phyloP scores from a whole-genome alignment of 805 yeast species.

The Diddensiella santjacobensis region DNA sequence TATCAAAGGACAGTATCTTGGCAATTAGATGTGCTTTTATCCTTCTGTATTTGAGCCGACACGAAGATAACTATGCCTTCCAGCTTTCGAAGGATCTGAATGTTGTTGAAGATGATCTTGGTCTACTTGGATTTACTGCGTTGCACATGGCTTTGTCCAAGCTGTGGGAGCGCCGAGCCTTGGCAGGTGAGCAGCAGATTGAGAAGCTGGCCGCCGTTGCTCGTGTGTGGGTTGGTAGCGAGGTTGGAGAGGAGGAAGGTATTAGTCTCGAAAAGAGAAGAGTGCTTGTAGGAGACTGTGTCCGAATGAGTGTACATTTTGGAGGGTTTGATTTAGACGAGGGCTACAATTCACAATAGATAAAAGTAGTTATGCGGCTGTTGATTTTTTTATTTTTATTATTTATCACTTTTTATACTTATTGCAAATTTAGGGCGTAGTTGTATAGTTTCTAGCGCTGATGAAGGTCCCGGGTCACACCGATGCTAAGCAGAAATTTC shows the following conservation, averaged over 20 bases:
- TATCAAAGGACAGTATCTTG: slow-evolving; percentile 25
- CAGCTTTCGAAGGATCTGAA: slow-evolving; percentile 15
- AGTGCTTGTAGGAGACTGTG: slow-evolving; percentile 31
- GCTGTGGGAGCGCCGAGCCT: slow-evolving; percentile 17
- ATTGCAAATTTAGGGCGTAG: too few relatives aligned
- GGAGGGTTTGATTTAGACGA: slow-evolving; percentile 32
- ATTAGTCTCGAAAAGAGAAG: slow-evolving; percentile 28
- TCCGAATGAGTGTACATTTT: slow-evolving; percentile 28
- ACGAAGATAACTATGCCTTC: slow-evolving; percentile 15
- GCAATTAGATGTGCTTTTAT: slow-evolving; percentile 29
- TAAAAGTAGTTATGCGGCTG: neutral
- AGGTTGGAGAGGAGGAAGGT: slow-evolving; percentile 29
- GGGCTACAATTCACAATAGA: slow-evolving; percentile 21
- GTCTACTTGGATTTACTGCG: slow-evolving; percentile 33
- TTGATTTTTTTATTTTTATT: neutral
- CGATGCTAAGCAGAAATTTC: too few relatives aligned
- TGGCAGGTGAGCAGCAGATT: slow-evolving; percentile 16
- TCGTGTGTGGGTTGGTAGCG: slow-evolving; percentile 36
- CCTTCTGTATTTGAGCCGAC: slow-evolving; percentile 17
- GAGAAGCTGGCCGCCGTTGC: slow-evolving; percentile 26
- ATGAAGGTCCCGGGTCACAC: too few relatives aligned
- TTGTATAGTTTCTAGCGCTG: too few relatives aligned
- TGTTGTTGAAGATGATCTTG: slow-evolving; percentile 22
- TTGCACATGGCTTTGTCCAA: slow-evolving; percentile 22
- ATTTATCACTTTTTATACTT: neutral